These are phyloP conservation scores for Ricinus communis DNA, from an alignment of 345 rosid genomes.

Conservation along the genomic window DNA sequence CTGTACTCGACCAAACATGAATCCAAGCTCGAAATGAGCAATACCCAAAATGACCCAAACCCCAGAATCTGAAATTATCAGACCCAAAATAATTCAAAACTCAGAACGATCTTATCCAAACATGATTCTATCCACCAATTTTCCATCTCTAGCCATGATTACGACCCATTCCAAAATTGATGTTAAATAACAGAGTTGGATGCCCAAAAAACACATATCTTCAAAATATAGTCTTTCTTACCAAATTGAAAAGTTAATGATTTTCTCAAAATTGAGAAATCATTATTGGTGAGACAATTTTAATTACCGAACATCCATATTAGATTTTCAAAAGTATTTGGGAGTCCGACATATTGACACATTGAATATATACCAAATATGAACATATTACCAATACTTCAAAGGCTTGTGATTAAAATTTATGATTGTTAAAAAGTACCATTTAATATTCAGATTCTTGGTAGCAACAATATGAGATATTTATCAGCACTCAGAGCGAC, in stretches of 20 bases:
- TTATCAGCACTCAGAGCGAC: neutral
- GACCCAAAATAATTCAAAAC: no score
- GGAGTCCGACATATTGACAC: no score
- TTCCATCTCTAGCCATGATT: no score
- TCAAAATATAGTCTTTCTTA: neutral
- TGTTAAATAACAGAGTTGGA: neutral
- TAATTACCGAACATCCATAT: no score
- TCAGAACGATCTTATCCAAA: no score
- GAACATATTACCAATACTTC: neutral
- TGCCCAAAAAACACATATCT: neutral
- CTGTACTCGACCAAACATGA: no score
- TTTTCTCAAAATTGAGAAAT: neutral
- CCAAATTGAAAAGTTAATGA: neutral
- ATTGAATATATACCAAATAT: neutral
- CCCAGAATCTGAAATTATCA: no score
- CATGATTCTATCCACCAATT: no score
- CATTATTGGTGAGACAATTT: neutral
- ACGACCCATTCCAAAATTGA: neutral
- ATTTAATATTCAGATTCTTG: neutral
- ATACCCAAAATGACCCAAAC: no score
- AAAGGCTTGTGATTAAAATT: neutral
- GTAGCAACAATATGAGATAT: neutral
- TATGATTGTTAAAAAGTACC: neutral
- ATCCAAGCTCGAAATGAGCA: no score
- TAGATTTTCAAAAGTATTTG: no score